phyloP scores from a whole-genome alignment of 2,329 filamentous ascomycete species.

The Bipolaris gigantea region DNA sequence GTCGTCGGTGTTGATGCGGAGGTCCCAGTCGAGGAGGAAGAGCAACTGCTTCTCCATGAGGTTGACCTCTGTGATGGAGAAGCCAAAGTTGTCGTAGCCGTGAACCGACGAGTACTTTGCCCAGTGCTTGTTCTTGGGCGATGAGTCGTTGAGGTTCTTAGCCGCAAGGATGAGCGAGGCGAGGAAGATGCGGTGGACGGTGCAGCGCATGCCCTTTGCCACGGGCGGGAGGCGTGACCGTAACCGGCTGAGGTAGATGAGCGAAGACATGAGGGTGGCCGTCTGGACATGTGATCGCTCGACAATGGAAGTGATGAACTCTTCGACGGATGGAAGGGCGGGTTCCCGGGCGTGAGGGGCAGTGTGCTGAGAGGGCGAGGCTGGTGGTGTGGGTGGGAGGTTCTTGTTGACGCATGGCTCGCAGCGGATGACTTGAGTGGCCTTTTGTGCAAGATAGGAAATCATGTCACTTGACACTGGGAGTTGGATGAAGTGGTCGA shows the following conservation, averaged over 20 bases:
- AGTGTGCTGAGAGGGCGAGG: conserved; percentile 58
- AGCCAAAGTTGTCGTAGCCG: conserved; percentile 77
- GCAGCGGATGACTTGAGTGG: conserved; percentile 77
- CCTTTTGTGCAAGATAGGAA: conserved; percentile 71
- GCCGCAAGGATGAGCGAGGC: conserved; percentile 82
- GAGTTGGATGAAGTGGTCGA: conserved; percentile 79
- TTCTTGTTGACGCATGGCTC: conserved; percentile 57
- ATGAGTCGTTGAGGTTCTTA: conserved; percentile 98
- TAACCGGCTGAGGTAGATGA: conserved; percentile 88
- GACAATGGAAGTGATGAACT: conserved; percentile 90
- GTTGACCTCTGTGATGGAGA: conserved; percentile 94
- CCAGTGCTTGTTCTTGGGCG: conserved; percentile 99
- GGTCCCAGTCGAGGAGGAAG: conserved; percentile 91
- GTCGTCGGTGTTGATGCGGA: conserved; percentile 81
- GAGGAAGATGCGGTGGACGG: conserved; percentile 95
- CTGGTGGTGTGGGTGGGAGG: conserved; percentile 62
- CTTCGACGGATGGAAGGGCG: conserved; percentile 74
- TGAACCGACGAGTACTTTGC: conserved; percentile 84
- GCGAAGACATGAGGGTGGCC: conserved; percentile 92
- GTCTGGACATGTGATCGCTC: conserved; percentile 95
- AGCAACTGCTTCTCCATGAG: conserved; percentile 99
- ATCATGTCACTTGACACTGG: conserved; percentile 79
- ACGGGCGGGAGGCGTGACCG: conserved; percentile 85
- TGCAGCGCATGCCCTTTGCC: conserved; percentile 94
- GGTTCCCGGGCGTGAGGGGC: conserved; percentile 53